Conservation (phyloP, 2,329 filamentous ascomycete genomes). For the Coniochaeta ligniaria region DNA sequence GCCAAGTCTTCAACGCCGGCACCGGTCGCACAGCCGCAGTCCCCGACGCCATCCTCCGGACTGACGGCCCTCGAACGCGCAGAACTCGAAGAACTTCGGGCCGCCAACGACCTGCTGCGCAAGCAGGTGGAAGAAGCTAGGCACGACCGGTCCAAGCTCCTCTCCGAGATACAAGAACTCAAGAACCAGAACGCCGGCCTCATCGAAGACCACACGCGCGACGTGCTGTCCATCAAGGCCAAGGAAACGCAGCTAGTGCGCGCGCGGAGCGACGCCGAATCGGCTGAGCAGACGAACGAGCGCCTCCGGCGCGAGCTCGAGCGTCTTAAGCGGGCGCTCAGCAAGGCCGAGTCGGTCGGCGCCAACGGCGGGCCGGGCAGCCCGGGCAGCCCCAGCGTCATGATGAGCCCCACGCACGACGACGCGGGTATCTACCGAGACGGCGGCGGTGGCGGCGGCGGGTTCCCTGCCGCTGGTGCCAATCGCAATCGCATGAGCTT, state of each 20-base stretch:
- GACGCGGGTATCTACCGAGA: slow-evolving; percentile 56
- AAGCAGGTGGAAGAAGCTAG: slow-evolving; percentile 74
- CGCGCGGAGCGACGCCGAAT: slow-evolving; percentile 81
- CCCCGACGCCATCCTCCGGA: slow-evolving; percentile 55
- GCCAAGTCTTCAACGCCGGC: slow-evolving; percentile 57
- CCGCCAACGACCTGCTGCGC: slow-evolving; percentile 71
- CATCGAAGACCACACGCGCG: slow-evolving; percentile 94
- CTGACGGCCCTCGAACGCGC: slow-evolving; percentile 76
- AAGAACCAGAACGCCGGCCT: slow-evolving; percentile 95
- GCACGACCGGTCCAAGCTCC: slow-evolving; percentile 72
- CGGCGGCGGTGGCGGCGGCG: slow-evolving; percentile 23
- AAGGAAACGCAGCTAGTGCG: slow-evolving; percentile 97
- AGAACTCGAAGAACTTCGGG: slow-evolving; percentile 84
- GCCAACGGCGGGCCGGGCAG: slow-evolving; percentile 13
- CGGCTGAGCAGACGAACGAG: slow-evolving; percentile 79
- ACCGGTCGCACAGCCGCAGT: slow-evolving; percentile 40
- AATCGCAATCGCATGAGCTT: slow-evolving; percentile 52
- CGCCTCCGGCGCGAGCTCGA: slow-evolving; percentile 84
- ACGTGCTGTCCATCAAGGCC: slow-evolving; percentile 93
- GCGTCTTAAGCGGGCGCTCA: slow-evolving; percentile 80
- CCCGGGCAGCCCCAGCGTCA: slow-evolving; percentile 20
- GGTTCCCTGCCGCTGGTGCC: slow-evolving; percentile 18
- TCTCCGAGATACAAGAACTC: slow-evolving; percentile 84
- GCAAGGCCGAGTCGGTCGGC: slow-evolving; percentile 39
- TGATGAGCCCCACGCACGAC: slow-evolving; percentile 48